Evolutionary conservation across 176 grass and related monocot species (phyloP), one percentile per base, ranked within the genome.

Genomic region (Rhynchospora tenuis): DNA sequence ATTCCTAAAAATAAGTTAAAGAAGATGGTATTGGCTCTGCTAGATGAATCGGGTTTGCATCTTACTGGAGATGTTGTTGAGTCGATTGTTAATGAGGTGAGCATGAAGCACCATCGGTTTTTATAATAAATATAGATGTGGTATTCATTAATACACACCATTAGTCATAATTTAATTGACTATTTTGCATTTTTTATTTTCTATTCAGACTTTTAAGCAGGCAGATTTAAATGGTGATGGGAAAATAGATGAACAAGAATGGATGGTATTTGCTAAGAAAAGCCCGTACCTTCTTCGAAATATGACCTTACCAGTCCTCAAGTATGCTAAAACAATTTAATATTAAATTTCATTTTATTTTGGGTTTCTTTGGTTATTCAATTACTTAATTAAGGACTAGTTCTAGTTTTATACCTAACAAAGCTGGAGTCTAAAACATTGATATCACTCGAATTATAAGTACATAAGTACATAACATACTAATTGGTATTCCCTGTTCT

Each of bases 1-100:
- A 15, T 48, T 63, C 2, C 17, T 15, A 14, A 24, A 9, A 28
- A 23, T 20, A 59, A 81, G 79, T 64, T 81, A 9, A 81, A 81
- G 45, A 57, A 81, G 57, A 81, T 81, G 79, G 79, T 81, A 46
- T 47, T 81, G 56, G 79, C 79, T 64, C 57, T 81, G 17, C 79
- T 81, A 15, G 61, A 81, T 0, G 79, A 81, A 64, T 63, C 31
- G 24, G 79, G 51, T 19, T 62, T 81, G 31, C 56, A 20, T 31
- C 79, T 81, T 81, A 4, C 79, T 24, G 79, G 64, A 62, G 79
- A 81, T 11, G 56, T 24, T 0, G 58, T 64, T 44, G 79, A 81
- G 50, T 62, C 79, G 5, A 81, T 81, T 9, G 56, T 81, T 22
- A 48, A 64, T 23, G 61, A 60, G 33, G 79, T 81, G 46, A 64